phyloP scores from a whole-genome alignment of 2,329 filamentous ascomycete species.

The Fusarium scirpi region DNA sequence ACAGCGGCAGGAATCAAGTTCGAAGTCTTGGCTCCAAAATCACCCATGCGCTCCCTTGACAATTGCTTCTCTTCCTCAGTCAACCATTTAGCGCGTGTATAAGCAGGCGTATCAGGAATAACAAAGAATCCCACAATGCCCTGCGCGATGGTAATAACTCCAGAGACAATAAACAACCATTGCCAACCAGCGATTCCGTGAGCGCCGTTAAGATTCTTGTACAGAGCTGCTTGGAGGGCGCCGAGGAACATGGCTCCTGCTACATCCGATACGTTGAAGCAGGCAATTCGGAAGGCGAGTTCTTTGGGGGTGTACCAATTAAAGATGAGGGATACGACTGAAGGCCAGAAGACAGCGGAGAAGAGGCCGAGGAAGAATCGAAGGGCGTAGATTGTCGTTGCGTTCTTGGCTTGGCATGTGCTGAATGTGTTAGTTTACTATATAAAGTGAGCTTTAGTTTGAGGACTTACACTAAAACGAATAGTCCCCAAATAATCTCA shows the following conservation, averaged over 20 bases:
- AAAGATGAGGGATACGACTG: slow-evolving; percentile 55
- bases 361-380: slow-evolving; percentile 59
- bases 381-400: slow-evolving; percentile 54
- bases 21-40: slow-evolving; percentile 48
- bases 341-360: slow-evolving; percentile 55
- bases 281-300: slow-evolving; percentile 56
- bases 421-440: slow-evolving; percentile 13
- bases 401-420: slow-evolving; percentile 52
- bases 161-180: slow-evolving; percentile 61
- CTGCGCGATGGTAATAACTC: slow-evolving; percentile 57
- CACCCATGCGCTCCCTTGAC: slow-evolving; percentile 46
- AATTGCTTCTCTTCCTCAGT: slow-evolving; percentile 47
- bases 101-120: slow-evolving; percentile 51
- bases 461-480: slow-evolving; percentile 43
- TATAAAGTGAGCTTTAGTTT: fast-evolving
- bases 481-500: slow-evolving; percentile 51
- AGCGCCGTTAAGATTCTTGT: slow-evolving; percentile 56
- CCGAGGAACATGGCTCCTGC: slow-evolving; percentile 60
- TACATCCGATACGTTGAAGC: slow-evolving; percentile 59
- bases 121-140: slow-evolving; percentile 56
- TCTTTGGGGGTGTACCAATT: slow-evolving; percentile 60
- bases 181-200: slow-evolving; percentile 58
- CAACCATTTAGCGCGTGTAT: slow-evolving; percentile 48
- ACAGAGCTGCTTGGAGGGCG: slow-evolving; percentile 58
- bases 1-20: slow-evolving; percentile 44